Conservation (phyloP, 139 green algal genomes). For the Picochlorum sp. region DNA sequence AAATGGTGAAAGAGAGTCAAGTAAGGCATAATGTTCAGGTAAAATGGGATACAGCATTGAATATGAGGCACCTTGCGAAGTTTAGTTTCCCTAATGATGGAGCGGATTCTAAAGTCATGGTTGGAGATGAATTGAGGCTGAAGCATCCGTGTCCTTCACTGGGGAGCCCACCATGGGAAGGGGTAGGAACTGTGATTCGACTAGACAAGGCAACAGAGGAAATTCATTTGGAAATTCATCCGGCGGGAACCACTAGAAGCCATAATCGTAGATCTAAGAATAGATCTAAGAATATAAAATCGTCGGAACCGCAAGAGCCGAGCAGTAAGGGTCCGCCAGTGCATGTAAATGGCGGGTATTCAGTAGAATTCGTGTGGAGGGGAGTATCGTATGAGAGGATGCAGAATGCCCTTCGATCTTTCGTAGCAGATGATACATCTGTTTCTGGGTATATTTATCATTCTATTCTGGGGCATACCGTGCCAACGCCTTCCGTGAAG, state of each 20-base stretch:
- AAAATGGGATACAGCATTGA: constrained; percentile 86
- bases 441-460: constrained; percentile 65
- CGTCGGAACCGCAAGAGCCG: not conserved
- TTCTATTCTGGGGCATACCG: constrained; percentile 74
- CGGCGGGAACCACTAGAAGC: not conserved
- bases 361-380: constrained; percentile 93
- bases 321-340: constrained; percentile 19
- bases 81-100: constrained; percentile 85
- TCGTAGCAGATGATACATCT: constrained; percentile 81
- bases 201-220: constrained; percentile 72
- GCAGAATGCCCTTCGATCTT: constrained; percentile 74
- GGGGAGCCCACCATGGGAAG: constrained; percentile 56
- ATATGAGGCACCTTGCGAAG: constrained; percentile 78
- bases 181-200: constrained; percentile 59
- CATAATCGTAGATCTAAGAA: not conserved
- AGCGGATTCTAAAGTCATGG: constrained; percentile 56
- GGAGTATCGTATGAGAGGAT: constrained; percentile 86
- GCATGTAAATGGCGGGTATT: constrained; percentile 69
- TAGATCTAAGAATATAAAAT: not conserved
- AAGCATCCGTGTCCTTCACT: constrained; percentile 47
- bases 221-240: constrained; percentile 54
- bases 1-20: constrained; percentile 80
- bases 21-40: constrained; percentile 73
- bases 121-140: constrained; percentile 86
- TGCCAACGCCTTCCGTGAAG: constrained; percentile 37